Conservation (phyloP, 768 basidiomycete genomes). For the Scleroderma bovista region DNA sequence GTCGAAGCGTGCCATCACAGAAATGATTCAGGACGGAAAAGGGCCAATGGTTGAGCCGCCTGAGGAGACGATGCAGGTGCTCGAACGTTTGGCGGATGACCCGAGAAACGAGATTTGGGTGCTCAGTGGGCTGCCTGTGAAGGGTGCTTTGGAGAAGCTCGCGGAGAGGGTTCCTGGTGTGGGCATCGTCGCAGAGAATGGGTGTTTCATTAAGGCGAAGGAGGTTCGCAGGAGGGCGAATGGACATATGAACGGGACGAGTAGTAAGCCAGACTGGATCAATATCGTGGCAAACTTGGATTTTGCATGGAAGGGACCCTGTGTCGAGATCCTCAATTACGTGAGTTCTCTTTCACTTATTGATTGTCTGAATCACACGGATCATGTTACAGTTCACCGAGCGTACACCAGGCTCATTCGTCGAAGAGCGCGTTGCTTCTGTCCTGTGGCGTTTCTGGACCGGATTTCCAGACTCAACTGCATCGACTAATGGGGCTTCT, state of each 20-base stretch:
- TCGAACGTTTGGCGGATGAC: constrained; percentile 58
- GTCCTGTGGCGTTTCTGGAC: constrained; percentile 87
- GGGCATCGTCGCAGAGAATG: constrained; percentile 87
- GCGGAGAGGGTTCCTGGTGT: constrained; percentile 56
- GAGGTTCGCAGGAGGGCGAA: constrained; percentile 9
- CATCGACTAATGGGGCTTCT: neutral
- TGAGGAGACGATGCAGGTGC: constrained; percentile 36
- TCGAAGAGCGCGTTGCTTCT: constrained; percentile 79
- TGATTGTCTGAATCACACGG: neutral
- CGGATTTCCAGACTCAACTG: constrained; percentile 26
- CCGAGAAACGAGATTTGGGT: constrained; percentile 75
- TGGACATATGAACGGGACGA: constrained; percentile 8
- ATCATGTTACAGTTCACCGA: constrained; percentile 65
- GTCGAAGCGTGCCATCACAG: constrained; percentile 15
- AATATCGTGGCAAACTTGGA: constrained; percentile 78
- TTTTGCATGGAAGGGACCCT: constrained; percentile 74
- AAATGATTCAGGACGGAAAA: neutral
- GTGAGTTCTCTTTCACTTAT: constrained; percentile 40
- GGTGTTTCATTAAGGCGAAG: constrained; percentile 72
- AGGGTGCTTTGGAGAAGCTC: constrained; percentile 58
- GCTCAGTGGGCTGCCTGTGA: constrained; percentile 66
- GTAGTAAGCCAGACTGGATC: constrained; percentile 51
- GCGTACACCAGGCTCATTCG: constrained; percentile 79
- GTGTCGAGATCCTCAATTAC: constrained; percentile 79
- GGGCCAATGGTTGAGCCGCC: constrained; percentile 36